A percentile compares a stretch with the other conserved stretches of the same genome.
Evolutionary conservation across 2,329 filamentous ascomycete species (phyloP).

Genomic region (Dactylellina parvicollis): DNA sequence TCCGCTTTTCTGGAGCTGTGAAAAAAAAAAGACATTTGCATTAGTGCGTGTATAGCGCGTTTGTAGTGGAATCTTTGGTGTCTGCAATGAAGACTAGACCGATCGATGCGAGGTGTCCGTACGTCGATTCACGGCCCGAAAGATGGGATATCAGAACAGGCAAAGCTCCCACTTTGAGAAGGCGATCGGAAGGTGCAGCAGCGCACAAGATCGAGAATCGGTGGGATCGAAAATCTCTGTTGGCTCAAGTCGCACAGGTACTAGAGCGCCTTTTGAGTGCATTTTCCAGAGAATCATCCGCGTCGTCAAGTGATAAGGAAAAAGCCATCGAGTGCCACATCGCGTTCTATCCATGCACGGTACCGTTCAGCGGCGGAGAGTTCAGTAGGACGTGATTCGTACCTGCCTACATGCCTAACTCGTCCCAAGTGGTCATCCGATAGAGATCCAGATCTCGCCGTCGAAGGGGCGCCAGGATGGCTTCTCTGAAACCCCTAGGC

Average conservation of each 20-base stretch:
- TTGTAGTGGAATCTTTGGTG: background rate
- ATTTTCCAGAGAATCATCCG: background rate
- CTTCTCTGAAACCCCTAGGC: background rate
- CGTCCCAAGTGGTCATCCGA: conserved; percentile 5
- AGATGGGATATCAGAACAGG: background rate
- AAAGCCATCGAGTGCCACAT: conserved; percentile 2
- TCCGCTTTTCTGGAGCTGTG: background rate
- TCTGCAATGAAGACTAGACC: conserved; percentile 18
- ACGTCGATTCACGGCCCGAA: conserved; percentile 8
- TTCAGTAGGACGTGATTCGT: conserved; percentile 3
- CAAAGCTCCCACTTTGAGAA: background rate
- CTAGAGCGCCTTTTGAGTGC: background rate
- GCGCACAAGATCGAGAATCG: conserved; percentile 4
- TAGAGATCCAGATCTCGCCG: conserved; percentile 21
- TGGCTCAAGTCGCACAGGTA: conserved; percentile 27
- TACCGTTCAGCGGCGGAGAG: background rate
- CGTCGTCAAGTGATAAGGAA: background rate
- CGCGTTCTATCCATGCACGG: background rate
- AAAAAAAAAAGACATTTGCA: background rate
- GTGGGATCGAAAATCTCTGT: background rate
- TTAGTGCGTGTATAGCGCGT: background rate
- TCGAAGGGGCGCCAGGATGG: conserved; percentile 5
- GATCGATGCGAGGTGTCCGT: conserved; percentile 6
- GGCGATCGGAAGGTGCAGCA: background rate
- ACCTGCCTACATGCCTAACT: background rate